Conservation (phyloP, 345 rosid genomes). For the Dipteronia sinensis region DNA sequence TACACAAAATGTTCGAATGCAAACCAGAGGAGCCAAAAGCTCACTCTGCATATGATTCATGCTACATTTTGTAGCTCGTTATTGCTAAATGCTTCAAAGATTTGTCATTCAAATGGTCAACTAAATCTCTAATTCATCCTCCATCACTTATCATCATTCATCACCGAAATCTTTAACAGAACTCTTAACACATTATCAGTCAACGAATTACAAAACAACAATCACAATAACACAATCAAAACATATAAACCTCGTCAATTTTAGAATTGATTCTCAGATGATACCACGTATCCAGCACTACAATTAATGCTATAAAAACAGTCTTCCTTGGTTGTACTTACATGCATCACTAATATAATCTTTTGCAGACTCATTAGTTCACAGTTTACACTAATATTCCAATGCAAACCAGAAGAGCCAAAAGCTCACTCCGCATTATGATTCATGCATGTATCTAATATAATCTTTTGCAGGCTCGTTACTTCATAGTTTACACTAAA, state of each 20-base stretch:
- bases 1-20: not conserved
- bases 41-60: not conserved
- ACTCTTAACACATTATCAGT: too few relatives aligned
- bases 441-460: not conserved
- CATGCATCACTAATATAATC: not conserved
- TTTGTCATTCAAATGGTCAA: too few relatives aligned
- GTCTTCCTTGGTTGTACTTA: not conserved
- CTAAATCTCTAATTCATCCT: too few relatives aligned
- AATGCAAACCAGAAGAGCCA: not conserved
- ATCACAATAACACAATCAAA: too few relatives aligned
- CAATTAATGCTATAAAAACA: not conserved
- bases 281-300: not conserved
- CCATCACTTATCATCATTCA: too few relatives aligned
- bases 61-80: not conserved
- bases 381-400: not conserved
- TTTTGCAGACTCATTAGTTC: not conserved
- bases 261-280: not conserved
- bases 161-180: too few relatives aligned
- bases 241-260: not conserved
- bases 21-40: not conserved
- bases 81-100: not conserved
- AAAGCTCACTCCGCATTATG: not conserved
- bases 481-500: not conserved
- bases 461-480: not conserved
- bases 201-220: too few relatives aligned